phyloP scores from a whole-genome alignment of 306 rosid species.

The Cercis canadensis region DNA sequence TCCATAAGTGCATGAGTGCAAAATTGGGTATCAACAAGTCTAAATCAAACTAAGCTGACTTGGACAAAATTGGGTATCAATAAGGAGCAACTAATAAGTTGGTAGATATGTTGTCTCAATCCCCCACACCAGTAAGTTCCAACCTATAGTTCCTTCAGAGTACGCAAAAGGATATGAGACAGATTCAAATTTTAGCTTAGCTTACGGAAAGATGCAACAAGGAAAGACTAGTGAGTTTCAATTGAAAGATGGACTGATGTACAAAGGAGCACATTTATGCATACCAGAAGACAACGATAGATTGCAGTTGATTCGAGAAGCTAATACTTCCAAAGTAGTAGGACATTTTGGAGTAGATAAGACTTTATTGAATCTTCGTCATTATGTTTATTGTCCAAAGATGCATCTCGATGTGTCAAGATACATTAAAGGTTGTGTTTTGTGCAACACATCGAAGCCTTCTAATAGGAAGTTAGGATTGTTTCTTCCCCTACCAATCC shows the following conservation, averaged over 20 bases:
- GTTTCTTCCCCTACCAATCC: no score
- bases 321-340: slow-evolving; percentile 5
- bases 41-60: no score
- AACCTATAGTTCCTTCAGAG: no score
- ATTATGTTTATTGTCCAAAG: neutral
- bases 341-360: slow-evolving; percentile 14
- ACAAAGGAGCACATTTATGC: neutral
- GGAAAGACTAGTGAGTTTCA: slow-evolving; percentile 3
- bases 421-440: neutral
- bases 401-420: neutral
- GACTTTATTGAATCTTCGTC: neutral
- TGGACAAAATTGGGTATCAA: no score
- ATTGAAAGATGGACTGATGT: neutral
- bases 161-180: no score
- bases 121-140: no score
- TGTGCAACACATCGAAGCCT: slow-evolving; percentile 1
- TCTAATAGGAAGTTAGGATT: no score
- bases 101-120: neutral
- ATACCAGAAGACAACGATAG: neutral
- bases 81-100: slow-evolving; percentile 2
- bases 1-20: no score
- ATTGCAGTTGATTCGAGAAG: neutral
- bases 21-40: no score
- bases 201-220: no score
- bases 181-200: no score